Conservation (phyloP, 495 filamentous ascomycete genomes). For the Xylaria palmicola region DNA sequence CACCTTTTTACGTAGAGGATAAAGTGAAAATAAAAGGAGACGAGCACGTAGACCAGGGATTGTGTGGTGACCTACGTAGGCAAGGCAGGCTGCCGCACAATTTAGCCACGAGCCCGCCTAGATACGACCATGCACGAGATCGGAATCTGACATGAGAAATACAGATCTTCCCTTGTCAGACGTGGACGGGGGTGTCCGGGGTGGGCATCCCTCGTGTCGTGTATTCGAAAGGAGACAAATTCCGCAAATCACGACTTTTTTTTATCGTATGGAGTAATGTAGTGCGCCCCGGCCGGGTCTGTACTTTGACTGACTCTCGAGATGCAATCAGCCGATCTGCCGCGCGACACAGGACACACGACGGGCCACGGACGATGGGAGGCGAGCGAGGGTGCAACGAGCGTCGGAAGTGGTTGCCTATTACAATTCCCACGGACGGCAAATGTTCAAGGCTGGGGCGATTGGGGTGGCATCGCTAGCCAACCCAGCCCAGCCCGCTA, state of each 20-base stretch:
- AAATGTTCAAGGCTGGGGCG: conserved; percentile 6
- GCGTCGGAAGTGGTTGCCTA: conserved; percentile 11
- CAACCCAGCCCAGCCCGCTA: too few species aligned
- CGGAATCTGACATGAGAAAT: conserved; percentile 23
- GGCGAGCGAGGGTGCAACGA: neutral
- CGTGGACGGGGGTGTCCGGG: conserved; percentile 15
- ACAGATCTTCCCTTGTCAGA: conserved; percentile 21
- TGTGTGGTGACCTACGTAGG: conserved; percentile 3
- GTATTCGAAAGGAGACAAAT: neutral
- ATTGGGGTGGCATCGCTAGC: neutral
- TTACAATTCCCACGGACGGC: conserved; percentile 11
- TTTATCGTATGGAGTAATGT: neutral
- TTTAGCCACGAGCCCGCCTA: conserved; percentile 18
- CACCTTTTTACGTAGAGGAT: too few species aligned
- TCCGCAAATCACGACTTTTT: too few species aligned
- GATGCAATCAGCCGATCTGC: conserved; percentile 3
- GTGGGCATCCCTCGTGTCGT: conserved; percentile 12
- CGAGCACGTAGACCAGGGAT: neutral
- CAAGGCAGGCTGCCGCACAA: conserved; percentile 9
- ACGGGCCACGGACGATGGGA: neutral
- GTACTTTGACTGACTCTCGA: too few species aligned
- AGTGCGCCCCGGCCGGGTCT: conserved; percentile 7
- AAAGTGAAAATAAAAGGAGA: too few species aligned
- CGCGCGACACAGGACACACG: neutral
- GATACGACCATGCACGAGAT: conserved; percentile 22